Conservation (phyloP, 148 eudicot genomes). For the Nepenthes gracilis region DNA sequence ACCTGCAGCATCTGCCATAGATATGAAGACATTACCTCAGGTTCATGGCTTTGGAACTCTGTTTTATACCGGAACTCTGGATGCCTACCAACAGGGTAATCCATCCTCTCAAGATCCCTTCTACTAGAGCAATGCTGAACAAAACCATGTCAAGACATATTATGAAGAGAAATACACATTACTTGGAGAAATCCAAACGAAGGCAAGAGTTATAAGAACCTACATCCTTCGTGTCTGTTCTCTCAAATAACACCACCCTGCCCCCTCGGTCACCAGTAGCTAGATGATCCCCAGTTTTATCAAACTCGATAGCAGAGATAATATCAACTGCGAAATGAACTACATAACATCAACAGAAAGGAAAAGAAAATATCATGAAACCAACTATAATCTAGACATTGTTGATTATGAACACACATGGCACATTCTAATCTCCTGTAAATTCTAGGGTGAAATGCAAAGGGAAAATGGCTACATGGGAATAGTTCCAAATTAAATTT, state of each 20-base stretch:
- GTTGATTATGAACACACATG: too few relatives aligned
- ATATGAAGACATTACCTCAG: conserved; percentile 52
- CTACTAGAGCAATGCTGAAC: conserved; percentile 49
- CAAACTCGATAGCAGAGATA: conserved; percentile 74
- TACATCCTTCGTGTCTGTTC: conserved; percentile 62
- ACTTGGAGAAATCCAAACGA: conserved; percentile 4
- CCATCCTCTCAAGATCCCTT: conserved; percentile 73
- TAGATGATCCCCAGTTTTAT: conserved; percentile 67
- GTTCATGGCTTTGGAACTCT: conserved; percentile 98
- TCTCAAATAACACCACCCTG: conserved; percentile 69
- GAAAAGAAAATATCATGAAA: not conserved
- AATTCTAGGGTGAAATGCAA: too few relatives aligned
- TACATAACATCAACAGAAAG: not conserved
- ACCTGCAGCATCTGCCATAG: conserved; percentile 3
- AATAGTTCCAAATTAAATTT: too few relatives aligned
- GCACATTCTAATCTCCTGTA: too few relatives aligned
- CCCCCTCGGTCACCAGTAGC: conserved; percentile 86
- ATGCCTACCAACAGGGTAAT: conserved; percentile 56
- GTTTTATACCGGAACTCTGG: conserved; percentile 98
- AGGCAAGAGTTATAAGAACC: conserved; percentile 13
- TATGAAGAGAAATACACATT: not conserved
- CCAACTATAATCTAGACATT: too few relatives aligned
- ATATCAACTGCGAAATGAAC: conserved; percentile 41
- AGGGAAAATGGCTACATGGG: too few relatives aligned
- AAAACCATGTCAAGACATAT: conserved; percentile 3